phyloP scores from a whole-genome alignment of 352 stramenopile genomes.

The Globisporangium paddicum region DNA sequence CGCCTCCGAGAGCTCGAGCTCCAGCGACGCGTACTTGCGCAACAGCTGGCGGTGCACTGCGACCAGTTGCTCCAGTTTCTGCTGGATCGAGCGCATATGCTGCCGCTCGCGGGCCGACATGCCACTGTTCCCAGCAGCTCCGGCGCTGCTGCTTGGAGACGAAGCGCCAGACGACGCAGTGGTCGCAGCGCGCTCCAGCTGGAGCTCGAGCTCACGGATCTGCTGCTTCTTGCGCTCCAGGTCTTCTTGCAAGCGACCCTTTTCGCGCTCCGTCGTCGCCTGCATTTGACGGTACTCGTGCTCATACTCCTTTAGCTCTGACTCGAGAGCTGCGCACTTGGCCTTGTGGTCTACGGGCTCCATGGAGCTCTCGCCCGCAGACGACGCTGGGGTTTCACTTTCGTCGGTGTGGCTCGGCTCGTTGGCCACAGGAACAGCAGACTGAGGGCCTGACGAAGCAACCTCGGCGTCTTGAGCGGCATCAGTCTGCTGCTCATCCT shows the following conservation, averaged over 20 bases:
- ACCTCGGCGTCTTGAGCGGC: slow-evolving; percentile 1
- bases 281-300: slow-evolving; percentile 64
- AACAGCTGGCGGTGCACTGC: slow-evolving; percentile 87
- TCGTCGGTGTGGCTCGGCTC: neutral
- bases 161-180: slow-evolving; percentile 1
- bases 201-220: slow-evolving; percentile 60
- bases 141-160: slow-evolving; percentile 22
- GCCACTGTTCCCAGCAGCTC: slow-evolving; percentile 24
- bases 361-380: slow-evolving; percentile 31
- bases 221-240: slow-evolving; percentile 57
- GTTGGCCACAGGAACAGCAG: neutral
- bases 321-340: slow-evolving; percentile 50
- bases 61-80: slow-evolving; percentile 89
- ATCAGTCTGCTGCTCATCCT: slow-evolving; percentile 8
- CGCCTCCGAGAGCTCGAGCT: slow-evolving; percentile 83
- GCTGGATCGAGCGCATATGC: slow-evolving; percentile 87
- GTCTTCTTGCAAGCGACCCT: slow-evolving; percentile 56
- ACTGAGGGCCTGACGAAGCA: neutral
- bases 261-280: slow-evolving; percentile 48
- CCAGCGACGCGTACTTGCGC: slow-evolving; percentile 88
- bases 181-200: slow-evolving; percentile 30
- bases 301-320: slow-evolving; percentile 63
- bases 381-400: slow-evolving; percentile 4
- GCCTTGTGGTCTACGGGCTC: slow-evolving; percentile 44
- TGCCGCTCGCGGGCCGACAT: slow-evolving; percentile 80